phyloP scores from a whole-genome alignment of 1,284 basidiomycete species.

The Meira nashicola region DNA sequence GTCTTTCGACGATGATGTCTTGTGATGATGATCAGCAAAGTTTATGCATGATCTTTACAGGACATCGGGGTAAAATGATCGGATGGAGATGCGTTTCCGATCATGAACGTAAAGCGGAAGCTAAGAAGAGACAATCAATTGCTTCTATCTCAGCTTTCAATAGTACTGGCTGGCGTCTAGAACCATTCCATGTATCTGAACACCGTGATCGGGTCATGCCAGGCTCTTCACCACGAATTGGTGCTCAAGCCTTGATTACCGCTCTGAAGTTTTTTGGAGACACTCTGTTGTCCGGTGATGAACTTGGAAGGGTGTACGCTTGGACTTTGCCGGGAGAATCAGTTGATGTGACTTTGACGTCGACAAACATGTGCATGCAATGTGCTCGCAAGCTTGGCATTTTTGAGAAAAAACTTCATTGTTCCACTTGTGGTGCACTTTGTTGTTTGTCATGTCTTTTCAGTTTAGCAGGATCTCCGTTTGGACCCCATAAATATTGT shows the following conservation, averaged over 20 bases:
- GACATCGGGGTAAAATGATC: slow-evolving; percentile 43
- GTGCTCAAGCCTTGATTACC: slow-evolving; percentile 1
- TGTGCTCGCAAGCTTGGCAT: slow-evolving; percentile 36
- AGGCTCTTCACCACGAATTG: slow-evolving; percentile 3
- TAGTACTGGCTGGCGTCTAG: slow-evolving; percentile 23
- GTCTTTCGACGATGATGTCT: background rate
- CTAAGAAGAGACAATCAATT: background rate
- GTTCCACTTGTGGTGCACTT: slow-evolving; percentile 35
- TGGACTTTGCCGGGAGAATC: slow-evolving; percentile 46
- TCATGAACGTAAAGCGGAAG: slow-evolving; percentile 7
- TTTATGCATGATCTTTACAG: slow-evolving; percentile 44
- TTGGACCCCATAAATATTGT: no score
- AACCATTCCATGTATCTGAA: slow-evolving; percentile 32
- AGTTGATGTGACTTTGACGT: slow-evolving; percentile 27
- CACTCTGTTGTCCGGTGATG: slow-evolving; percentile 39
- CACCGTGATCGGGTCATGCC: slow-evolving; percentile 24
- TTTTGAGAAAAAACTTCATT: slow-evolving; percentile 31
- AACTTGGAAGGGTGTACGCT: slow-evolving; percentile 34
- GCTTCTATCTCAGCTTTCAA: background rate
- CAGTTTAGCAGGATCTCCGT: no score
- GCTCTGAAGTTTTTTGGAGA: background rate
- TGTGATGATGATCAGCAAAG: slow-evolving; percentile 12
- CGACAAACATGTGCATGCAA: slow-evolving; percentile 28
- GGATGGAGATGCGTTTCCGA: slow-evolving; percentile 28
- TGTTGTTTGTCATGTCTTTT: slow-evolving; percentile 31